Evolutionary conservation across 345 rosid genomes (phyloP), one percentile per base, ranked within the genome.

Genomic region (Bruguiera sexangula): DNA sequence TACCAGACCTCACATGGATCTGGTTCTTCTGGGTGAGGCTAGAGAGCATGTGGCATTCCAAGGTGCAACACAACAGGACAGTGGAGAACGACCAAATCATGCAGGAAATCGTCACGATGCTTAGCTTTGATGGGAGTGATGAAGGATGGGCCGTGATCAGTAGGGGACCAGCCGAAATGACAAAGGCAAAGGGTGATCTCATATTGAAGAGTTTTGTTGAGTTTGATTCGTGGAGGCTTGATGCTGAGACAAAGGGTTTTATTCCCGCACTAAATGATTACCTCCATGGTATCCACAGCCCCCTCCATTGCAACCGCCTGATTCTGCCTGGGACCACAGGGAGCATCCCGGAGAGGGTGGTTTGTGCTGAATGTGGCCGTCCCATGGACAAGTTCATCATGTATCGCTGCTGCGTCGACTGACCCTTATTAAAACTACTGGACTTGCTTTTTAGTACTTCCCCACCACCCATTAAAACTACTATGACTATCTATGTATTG

Each of bases 31-130:
- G 90, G 89, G 72, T 75, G 20, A 64, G 88, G 67, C 73, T 89
- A 1, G 88, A 87, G 69, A 84, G 89, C 88, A 89, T 87, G 96
- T 87, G 92, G 92, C 81, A 84, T 72, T 86, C 89, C 11, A 83
- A 79, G 63, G 61, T 72, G 26, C 78, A 82, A 9, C 82, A 72
- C 1, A 79, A 81, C 34, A 77, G 29, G 65, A 73, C 66, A 16
- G 79, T 73, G 1, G 81, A 84, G 53, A 73, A 74, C 18, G 92
- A 89, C 66, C 63, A 48, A 1, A 83, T 89, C 15, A 82, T 82
- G 90, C 78, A 73, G 18, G 90, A 86, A 76, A 72, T 89, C 20
- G 67, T 75, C 65, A 75, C 76, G 1, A 73, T 87, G 87, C 87
- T 87, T 5, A 84, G 78, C 80, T 87, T 73, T 37, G 96, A 84